Conservation (phyloP, 2,329 filamentous ascomycete genomes). For the Septoria linicola region DNA sequence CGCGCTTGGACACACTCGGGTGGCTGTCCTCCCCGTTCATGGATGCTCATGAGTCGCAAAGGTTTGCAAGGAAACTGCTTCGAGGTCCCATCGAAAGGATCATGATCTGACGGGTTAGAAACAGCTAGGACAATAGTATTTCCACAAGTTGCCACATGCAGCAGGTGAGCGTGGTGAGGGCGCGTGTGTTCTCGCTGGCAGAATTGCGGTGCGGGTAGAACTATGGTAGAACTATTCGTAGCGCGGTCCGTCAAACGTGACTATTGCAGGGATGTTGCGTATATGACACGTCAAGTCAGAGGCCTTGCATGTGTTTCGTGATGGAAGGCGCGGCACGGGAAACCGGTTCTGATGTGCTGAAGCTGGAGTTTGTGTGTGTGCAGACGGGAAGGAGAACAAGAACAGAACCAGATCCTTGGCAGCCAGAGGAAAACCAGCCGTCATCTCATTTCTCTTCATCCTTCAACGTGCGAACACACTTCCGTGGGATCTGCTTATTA, state of each 20-base stretch:
- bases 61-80: constrained; percentile 1
- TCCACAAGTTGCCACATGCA: constrained; percentile 9
- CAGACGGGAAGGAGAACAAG: neutral
- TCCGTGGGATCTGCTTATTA: too few species aligned
- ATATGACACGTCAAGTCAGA: constrained; percentile 7
- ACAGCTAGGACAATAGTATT: neutral
- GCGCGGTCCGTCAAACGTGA: constrained; percentile 1
- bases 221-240: neutral
- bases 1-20: constrained; percentile 1
- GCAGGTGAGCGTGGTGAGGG: constrained; percentile 3
- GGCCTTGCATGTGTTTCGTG: neutral
- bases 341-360: too few species aligned
- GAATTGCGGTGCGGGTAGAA: neutral
- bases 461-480: too few species aligned
- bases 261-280: neutral
- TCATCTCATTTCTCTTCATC: too few species aligned
- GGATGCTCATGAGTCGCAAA: neutral
- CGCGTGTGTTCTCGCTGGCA: neutral
- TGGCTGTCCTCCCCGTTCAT: constrained; percentile 2
- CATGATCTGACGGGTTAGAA: neutral
- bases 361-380: neutral
- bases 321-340: too few species aligned
- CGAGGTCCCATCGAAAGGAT: neutral
- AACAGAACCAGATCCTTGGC: too few species aligned
- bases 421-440: too few species aligned